Percentiles rank a stretch among this genome's conserved stretches.
These are phyloP conservation scores for Maudiozyma barnettii DNA, from an alignment of 805 yeast genomes.

Conservation along the genomic window DNA sequence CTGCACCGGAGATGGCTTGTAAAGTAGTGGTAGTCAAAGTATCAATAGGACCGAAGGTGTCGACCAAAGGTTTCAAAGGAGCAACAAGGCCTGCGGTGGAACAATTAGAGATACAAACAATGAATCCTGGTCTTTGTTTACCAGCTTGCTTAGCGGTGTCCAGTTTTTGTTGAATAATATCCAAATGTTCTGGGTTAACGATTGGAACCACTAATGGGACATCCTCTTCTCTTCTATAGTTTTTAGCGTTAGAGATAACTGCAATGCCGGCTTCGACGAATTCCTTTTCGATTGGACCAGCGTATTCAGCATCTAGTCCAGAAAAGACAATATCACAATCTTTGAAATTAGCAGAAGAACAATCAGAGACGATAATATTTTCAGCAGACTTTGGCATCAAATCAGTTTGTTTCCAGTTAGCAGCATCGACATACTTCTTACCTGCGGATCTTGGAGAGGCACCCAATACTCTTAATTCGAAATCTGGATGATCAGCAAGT, in stretches of 20 bases:
- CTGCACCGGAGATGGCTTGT: slow-evolving; percentile 98
- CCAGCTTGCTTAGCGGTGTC: slow-evolving; percentile 46
- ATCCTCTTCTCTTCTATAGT: slow-evolving; percentile 76
- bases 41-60: slow-evolving; percentile 82
- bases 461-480: slow-evolving; percentile 76
- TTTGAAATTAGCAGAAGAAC: slow-evolving; percentile 64
- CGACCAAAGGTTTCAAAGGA: slow-evolving; percentile 89
- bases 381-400: slow-evolving; percentile 63
- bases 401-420: slow-evolving; percentile 88
- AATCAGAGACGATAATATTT: slow-evolving; percentile 60
- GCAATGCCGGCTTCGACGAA: slow-evolving; percentile 74
- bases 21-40: slow-evolving; percentile 80
- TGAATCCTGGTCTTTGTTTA: slow-evolving; percentile 61
- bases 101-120: slow-evolving; percentile 94
- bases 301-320: slow-evolving; percentile 86
- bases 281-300: slow-evolving; percentile 84
- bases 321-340: slow-evolving; percentile 93
- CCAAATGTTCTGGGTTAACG: slow-evolving; percentile 84
- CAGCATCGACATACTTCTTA: slow-evolving; percentile 73
- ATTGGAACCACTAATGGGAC: slow-evolving; percentile 95
- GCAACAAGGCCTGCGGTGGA: slow-evolving; percentile 97
- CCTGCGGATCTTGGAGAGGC: slow-evolving; percentile 95
- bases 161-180: slow-evolving; percentile 53
- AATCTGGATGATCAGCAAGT: slow-evolving; percentile 79
- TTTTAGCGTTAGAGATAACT: slow-evolving; percentile 90